Evolutionary conservation across 805 yeast genomes (phyloP).

Genomic region (Saccharomycopsis schoenii): DNA sequence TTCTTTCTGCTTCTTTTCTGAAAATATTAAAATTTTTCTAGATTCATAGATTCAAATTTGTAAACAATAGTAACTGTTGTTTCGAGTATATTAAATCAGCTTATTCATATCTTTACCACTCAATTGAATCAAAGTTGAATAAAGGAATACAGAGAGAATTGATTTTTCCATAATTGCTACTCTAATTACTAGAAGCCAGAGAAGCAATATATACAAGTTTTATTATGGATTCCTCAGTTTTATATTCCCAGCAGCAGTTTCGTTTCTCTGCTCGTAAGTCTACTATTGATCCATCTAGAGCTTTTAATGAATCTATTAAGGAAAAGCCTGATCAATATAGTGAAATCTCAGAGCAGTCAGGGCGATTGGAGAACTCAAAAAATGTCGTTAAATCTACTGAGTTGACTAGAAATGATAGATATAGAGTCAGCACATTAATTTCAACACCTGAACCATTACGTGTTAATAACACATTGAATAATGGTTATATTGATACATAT

Average conservation of each 20-base stretch:
- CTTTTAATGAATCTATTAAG: too few relatives aligned
- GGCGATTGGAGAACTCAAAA: too few relatives aligned
- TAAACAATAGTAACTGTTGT: too few relatives aligned
- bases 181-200: too few relatives aligned
- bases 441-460: conserved; percentile 37
- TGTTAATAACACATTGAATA: conserved; percentile 6
- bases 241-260: conserved; percentile 1
- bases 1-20: background rate
- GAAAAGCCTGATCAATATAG: too few relatives aligned
- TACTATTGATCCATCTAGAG: background rate
- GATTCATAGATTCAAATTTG: background rate
- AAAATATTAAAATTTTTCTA: background rate
- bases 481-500: conserved; percentile 33
- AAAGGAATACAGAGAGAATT: too few relatives aligned
- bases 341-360: too few relatives aligned
- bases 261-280: conserved; percentile 3
- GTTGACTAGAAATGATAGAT: conserved; percentile 48
- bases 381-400: conserved; percentile 26
- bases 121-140: too few relatives aligned
- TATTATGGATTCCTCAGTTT: background rate
- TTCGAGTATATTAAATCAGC: too few relatives aligned
- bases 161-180: too few relatives aligned
- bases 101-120: too few relatives aligned
- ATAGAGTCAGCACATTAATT: conserved; percentile 46
- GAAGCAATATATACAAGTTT: too few relatives aligned